Evolutionary conservation across 2,329 filamentous ascomycete genomes (phyloP).

Genomic region (Plectosphaerella cucumerina): DNA sequence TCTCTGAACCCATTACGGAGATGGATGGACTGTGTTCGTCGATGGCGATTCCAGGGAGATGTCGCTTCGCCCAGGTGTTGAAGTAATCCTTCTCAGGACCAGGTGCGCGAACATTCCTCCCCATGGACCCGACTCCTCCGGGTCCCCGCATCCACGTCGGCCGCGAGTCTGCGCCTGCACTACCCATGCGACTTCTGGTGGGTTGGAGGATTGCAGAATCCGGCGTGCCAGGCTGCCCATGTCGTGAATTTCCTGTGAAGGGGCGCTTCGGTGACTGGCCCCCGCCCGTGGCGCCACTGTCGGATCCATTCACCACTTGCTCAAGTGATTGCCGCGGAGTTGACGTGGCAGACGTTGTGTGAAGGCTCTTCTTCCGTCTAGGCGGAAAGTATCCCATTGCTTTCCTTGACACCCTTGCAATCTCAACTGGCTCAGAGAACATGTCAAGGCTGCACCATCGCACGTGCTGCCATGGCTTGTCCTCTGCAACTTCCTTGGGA

Average conservation of each 20-base stretch:
- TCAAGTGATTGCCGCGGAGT: slow-evolving; percentile 67
- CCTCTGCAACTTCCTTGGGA: slow-evolving; percentile 21
- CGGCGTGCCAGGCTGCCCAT: slow-evolving; percentile 19
- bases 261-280: slow-evolving; percentile 33
- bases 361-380: slow-evolving; percentile 76
- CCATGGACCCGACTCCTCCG: slow-evolving; percentile 83
- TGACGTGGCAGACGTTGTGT: slow-evolving; percentile 60
- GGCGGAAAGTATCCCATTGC: slow-evolving; percentile 90
- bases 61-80: slow-evolving; percentile 78
- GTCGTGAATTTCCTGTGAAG: slow-evolving; percentile 34
- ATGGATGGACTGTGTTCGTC: slow-evolving; percentile 62
- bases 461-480: slow-evolving; percentile 77
- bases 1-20: slow-evolving; percentile 59
- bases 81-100: slow-evolving; percentile 82
- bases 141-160: slow-evolving; percentile 72
- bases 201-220: slow-evolving; percentile 25
- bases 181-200: slow-evolving; percentile 30
- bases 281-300: slow-evolving; percentile 1
- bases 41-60: slow-evolving; percentile 73
- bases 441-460: slow-evolving; percentile 83
- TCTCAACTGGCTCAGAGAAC: slow-evolving; percentile 67
- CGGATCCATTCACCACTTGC: slow-evolving; percentile 7
- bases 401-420: slow-evolving; percentile 76
- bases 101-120: slow-evolving; percentile 63
- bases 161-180: slow-evolving; percentile 31